phyloP scores from a whole-genome alignment of 768 basidiomycete genomes.

The Russula ochroleuca region DNA sequence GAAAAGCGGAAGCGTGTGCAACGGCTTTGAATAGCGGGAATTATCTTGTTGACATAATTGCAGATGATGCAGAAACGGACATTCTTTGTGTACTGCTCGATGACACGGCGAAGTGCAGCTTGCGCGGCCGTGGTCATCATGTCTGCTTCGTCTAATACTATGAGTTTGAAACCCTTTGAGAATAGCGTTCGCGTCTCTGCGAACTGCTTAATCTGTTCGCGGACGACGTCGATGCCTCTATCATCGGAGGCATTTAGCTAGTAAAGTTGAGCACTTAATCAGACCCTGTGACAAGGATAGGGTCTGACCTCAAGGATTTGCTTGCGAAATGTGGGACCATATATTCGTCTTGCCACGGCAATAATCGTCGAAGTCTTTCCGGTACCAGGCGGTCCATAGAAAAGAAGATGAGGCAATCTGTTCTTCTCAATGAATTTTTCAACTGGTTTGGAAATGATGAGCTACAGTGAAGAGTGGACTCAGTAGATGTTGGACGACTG shows the following conservation, averaged over 20 bases:
- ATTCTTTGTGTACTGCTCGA: slow-evolving; percentile 98
- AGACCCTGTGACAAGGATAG: not conserved
- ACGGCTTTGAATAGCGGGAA: slow-evolving; percentile 96
- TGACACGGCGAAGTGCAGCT: slow-evolving; percentile 91
- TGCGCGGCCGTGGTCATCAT: slow-evolving; percentile 99
- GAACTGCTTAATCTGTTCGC: slow-evolving; percentile 98
- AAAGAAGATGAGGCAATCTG: slow-evolving; percentile 87
- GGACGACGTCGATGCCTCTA: slow-evolving; percentile 96
- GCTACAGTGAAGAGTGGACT: not conserved
- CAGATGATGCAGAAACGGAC: slow-evolving; percentile 99
- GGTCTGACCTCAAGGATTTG: slow-evolving; percentile 84
- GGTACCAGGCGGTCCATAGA: slow-evolving; percentile 98
- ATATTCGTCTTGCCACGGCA: slow-evolving; percentile 92
- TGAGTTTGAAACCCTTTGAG: slow-evolving; percentile 93
- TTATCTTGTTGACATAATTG: slow-evolving; percentile 99
- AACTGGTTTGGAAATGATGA: slow-evolving; percentile 46
- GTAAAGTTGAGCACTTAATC: slow-evolving; percentile 7
- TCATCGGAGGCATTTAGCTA: slow-evolving; percentile 98
- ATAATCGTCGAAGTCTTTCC: slow-evolving; percentile 98
- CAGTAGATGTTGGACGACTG: slow-evolving; percentile 35
- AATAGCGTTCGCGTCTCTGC: slow-evolving; percentile 91
- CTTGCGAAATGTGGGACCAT: slow-evolving; percentile 79
- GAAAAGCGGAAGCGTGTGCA: slow-evolving; percentile 98
- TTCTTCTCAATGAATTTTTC: slow-evolving; percentile 96
- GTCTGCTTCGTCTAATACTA: slow-evolving; percentile 98